Base-by-base conservation (phyloP, 139 green algal genomes). In the Chlorella sp. region DNA sequence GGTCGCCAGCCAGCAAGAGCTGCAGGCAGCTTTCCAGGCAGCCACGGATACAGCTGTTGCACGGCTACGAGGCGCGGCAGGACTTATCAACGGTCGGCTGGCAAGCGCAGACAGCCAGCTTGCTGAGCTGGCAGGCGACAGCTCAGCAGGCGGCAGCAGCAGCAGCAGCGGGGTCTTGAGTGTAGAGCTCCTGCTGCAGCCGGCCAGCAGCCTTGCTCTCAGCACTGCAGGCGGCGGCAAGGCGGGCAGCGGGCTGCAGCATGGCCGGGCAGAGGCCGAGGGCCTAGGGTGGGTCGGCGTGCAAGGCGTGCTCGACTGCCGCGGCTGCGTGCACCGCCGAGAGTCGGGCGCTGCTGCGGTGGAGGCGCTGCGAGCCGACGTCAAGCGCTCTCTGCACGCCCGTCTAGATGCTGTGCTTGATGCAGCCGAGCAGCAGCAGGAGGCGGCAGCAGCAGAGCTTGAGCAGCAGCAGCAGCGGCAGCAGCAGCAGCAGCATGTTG, bases 321-420 rank as follows among this genome's bases (percentile, higher is more conserved):
- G 90, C 22, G 90, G 81, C 0, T 93, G 66, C 48, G 42, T 93
- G 71, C 82, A 87, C 83, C 82, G 82, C 24, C 48, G 90, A 0
- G 90, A 93, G 69, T n/a, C 69, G 0, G 68, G 75, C 28, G 68
- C 40, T 19, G 81, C 82, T 42, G 88, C 87, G 32, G 82, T 90
- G n/a, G 48, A 89, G 30, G 87, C 81, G 75, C 39, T 93, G 3
- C 40, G 80, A 40, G 64, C 40, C 3, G 90, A 93, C 77, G 77
- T 91, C 42, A 28, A 79, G n/a, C 71, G 69, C 42, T 88, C 77
- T 18, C 80, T 92, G 68, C 80, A 71, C 11, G 79, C 86, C 7
- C 81, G 90, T 61, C 15, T 91, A 39, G 86, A 86, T 30, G 53
- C 86, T 24, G 82, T 92, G 86, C 40, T 83, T 19, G 90, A 92